These are phyloP conservation scores for Euphorbia celastroides DNA, from an alignment of 441 rosid species.

Conservation along the genomic window DNA sequence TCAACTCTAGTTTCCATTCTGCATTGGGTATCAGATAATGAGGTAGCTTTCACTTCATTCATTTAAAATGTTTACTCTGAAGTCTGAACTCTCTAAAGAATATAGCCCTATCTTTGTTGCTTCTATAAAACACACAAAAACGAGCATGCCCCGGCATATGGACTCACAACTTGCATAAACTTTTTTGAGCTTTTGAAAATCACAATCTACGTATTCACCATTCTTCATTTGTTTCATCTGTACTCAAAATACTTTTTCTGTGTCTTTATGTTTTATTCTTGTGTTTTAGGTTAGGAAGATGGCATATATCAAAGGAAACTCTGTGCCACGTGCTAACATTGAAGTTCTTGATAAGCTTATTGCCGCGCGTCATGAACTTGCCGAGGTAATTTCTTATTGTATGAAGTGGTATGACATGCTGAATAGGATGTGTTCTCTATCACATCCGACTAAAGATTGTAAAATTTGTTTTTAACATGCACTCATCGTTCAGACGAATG, in stretches of 20 bases:
- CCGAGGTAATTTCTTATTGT: slow-evolving; percentile 54
- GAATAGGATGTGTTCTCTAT: background rate
- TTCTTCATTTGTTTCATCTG: slow-evolving; percentile 16
- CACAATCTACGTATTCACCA: background rate
- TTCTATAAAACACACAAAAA: background rate
- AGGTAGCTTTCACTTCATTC: slow-evolving; percentile 39
- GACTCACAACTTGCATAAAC: background rate
- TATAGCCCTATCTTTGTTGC: slow-evolving; percentile 2
- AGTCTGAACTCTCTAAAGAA: slow-evolving; percentile 11
- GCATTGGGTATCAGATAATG: slow-evolving; percentile 74
- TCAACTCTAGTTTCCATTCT: slow-evolving; percentile 53
- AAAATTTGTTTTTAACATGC: background rate
- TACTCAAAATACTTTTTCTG: slow-evolving; percentile 2
- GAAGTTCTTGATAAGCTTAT: slow-evolving; percentile 74
- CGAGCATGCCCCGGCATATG: background rate
- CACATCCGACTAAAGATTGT: background rate
- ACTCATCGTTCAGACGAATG: background rate
- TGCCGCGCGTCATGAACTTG: slow-evolving; percentile 80
- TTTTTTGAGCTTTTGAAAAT: slow-evolving; percentile 13
- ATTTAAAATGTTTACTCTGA: slow-evolving; percentile 7
- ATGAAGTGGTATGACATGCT: background rate
- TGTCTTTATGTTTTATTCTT: slow-evolving; percentile 5
- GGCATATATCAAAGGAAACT: slow-evolving; percentile 72
- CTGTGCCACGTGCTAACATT: slow-evolving; percentile 71
- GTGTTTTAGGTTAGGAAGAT: slow-evolving; percentile 66